These are phyloP conservation scores for Microbotryum violaceum DNA, from an alignment of 1,284 basidiomycete genomes.

Conservation along the genomic window DNA sequence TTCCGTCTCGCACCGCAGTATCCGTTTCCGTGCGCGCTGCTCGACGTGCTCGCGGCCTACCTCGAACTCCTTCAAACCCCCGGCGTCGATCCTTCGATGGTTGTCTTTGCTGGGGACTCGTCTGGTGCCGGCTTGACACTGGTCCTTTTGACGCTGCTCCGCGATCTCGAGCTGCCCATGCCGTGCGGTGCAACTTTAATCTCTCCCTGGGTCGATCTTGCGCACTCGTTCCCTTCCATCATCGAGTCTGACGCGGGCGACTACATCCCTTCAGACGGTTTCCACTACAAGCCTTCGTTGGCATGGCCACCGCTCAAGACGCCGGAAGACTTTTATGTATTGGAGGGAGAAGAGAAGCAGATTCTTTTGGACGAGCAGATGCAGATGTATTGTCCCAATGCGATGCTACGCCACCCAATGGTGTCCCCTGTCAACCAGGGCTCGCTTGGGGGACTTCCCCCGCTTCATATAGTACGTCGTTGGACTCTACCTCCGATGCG, in stretches of 20 bases:
- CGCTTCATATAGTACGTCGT: slow-evolving; percentile 55
- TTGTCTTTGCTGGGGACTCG: slow-evolving; percentile 78
- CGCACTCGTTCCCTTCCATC: slow-evolving; percentile 87
- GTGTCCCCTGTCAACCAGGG: slow-evolving; percentile 64
- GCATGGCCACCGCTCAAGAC: slow-evolving; percentile 27
- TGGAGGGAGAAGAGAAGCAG: slow-evolving; percentile 7
- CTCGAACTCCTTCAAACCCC: slow-evolving; percentile 67
- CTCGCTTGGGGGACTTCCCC: slow-evolving; percentile 84
- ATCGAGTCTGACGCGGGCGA: slow-evolving; percentile 47
- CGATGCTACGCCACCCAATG: slow-evolving; percentile 61
- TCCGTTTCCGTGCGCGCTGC: slow-evolving; percentile 90
- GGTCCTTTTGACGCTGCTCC: slow-evolving; percentile 67
- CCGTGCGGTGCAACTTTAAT: slow-evolving; percentile 64
- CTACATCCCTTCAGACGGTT: slow-evolving; percentile 25
- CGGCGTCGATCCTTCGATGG: slow-evolving; percentile 70
- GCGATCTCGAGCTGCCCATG: slow-evolving; percentile 70
- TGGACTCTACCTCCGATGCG: neutral
- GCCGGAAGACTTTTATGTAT: slow-evolving; percentile 6
- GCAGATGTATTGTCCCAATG: slow-evolving; percentile 83
- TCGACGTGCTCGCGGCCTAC: slow-evolving; percentile 49
- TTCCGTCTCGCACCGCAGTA: slow-evolving; percentile 63
- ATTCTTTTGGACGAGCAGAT: slow-evolving; percentile 26
- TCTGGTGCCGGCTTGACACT: slow-evolving; percentile 84
- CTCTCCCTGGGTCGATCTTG: slow-evolving; percentile 68
- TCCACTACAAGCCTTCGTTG: slow-evolving; percentile 25